Conservation (phyloP, 208 protist species). For the Endotrypanum monterogeii region DNA sequence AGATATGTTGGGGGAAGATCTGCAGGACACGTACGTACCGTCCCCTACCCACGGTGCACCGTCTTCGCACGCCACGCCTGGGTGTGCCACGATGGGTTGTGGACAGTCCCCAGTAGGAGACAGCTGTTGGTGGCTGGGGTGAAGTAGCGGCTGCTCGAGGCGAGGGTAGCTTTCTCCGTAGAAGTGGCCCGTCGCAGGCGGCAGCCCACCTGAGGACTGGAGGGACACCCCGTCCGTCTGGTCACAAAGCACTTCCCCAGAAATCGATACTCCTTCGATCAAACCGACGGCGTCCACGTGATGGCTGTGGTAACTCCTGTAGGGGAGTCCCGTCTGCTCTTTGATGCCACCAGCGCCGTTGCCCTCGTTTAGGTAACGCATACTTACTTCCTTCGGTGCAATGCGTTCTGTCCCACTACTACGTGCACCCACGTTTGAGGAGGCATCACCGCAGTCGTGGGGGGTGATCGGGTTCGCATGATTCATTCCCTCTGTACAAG, state of each 20-base stretch:
- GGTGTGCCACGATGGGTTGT: neutral
- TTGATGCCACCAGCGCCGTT: neutral
- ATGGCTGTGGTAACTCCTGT: neutral
- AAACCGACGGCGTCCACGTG: neutral
- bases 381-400: neutral
- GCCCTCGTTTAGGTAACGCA: conserved; percentile 11
- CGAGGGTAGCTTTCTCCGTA: conserved; percentile 15
- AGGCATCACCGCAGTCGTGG: neutral
- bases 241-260: neutral
- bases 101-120: neutral
- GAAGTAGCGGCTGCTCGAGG: conserved; percentile 3
- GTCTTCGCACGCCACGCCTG: neutral
- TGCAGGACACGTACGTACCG: neutral
- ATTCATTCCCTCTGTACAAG: neutral
- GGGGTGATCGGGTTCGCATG: neutral
- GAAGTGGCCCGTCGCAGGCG: conserved; percentile 20
- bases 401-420: neutral
- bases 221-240: conserved; percentile 11
- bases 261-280: neutral
- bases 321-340: neutral
- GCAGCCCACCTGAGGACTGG: conserved; percentile 10
- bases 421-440: neutral
- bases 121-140: conserved; percentile 5
- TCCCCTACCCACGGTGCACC: neutral
- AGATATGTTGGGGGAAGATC: neutral